These are phyloP conservation scores for Brassica incana DNA, from an alignment of 345 rosid genomes.

Conservation along the genomic window DNA sequence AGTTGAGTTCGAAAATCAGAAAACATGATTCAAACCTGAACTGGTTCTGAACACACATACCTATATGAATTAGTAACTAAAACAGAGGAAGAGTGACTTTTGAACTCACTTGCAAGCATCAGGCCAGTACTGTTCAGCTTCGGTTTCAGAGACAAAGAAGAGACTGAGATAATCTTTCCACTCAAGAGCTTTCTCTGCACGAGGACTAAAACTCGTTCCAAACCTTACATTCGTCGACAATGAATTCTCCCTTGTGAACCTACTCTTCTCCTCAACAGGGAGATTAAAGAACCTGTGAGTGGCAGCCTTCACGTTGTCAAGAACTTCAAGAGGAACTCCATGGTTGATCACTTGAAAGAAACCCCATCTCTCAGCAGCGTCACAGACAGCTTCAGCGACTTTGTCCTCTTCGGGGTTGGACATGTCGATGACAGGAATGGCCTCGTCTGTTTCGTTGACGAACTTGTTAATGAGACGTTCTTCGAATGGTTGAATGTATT, in stretches of 20 bases:
- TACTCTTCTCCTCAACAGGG: conserved; percentile 46
- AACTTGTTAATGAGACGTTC: conserved; percentile 40
- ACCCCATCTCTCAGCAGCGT: conserved; percentile 59
- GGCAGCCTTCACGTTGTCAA: conserved; percentile 41
- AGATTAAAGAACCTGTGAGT: conserved; percentile 45
- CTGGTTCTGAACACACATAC: too few relatives aligned
- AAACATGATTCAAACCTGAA: too few relatives aligned
- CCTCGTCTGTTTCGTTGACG: conserved; percentile 34
- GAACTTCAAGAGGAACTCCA: conserved; percentile 46
- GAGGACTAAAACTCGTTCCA: conserved; percentile 46
- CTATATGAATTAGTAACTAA: background rate
- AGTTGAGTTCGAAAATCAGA: too few relatives aligned
- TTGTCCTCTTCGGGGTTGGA: conserved; percentile 37
- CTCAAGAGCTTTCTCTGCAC: conserved; percentile 49
- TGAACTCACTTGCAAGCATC: conserved; percentile 43
- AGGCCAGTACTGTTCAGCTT: conserved; percentile 50
- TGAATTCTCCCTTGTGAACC: conserved; percentile 41
- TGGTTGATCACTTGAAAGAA: conserved; percentile 54
- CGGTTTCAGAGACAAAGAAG: conserved; percentile 48
- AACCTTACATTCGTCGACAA: conserved; percentile 37
- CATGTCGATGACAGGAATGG: conserved; percentile 53
- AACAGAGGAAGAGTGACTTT: background rate
- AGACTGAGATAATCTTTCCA: conserved; percentile 61
- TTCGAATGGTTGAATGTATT: conserved; percentile 47
- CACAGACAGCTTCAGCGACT: conserved; percentile 45